Percentiles rank a stretch among this genome's conserved stretches.
Evolutionary conservation across 768 basidiomycete genomes (phyloP).

Genomic region (Lyophyllum atratum): DNA sequence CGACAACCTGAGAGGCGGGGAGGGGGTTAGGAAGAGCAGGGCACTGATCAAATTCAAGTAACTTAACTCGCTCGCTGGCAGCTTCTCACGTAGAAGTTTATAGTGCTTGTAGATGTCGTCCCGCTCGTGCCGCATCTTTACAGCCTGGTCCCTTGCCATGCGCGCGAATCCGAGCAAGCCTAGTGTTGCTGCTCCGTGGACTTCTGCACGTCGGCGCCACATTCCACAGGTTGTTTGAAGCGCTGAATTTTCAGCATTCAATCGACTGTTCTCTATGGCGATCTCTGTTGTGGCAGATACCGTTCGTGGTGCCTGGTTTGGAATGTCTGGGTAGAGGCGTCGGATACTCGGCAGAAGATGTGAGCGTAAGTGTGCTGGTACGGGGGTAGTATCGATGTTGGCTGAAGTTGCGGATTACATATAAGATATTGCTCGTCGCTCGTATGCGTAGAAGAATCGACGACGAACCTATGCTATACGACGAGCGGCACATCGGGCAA

Average conservation of each 20-base stretch:
- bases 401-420: constrained; percentile 28
- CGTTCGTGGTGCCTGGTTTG: constrained; percentile 18
- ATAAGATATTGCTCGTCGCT: neutral
- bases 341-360: constrained; percentile 61
- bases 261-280: constrained; percentile 37
- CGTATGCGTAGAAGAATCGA: neutral
- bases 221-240: constrained; percentile 42
- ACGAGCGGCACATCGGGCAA: constrained; percentile 59
- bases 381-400: constrained; percentile 44
- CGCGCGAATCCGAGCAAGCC: constrained; percentile 46
- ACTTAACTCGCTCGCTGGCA: constrained; percentile 15
- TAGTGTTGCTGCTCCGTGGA: constrained; percentile 48
- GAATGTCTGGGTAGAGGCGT: constrained; percentile 48
- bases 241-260: constrained; percentile 44
- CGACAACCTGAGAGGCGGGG: neutral
- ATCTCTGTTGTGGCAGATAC: constrained; percentile 18
- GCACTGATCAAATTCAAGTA: neutral
- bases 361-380: constrained; percentile 61
- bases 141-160: constrained; percentile 40
- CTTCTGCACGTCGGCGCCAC: constrained; percentile 53
- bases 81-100: constrained; percentile 7
- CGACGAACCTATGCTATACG: constrained; percentile 55
- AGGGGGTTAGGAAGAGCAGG: neutral
- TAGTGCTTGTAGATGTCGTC: constrained; percentile 39
- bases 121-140: constrained; percentile 38